A percentile compares a stretch with the other conserved stretches of the same genome.
These are phyloP conservation scores for Lentinula edodes DNA, from an alignment of 768 basidiomycete genomes.

Conservation along the genomic window DNA sequence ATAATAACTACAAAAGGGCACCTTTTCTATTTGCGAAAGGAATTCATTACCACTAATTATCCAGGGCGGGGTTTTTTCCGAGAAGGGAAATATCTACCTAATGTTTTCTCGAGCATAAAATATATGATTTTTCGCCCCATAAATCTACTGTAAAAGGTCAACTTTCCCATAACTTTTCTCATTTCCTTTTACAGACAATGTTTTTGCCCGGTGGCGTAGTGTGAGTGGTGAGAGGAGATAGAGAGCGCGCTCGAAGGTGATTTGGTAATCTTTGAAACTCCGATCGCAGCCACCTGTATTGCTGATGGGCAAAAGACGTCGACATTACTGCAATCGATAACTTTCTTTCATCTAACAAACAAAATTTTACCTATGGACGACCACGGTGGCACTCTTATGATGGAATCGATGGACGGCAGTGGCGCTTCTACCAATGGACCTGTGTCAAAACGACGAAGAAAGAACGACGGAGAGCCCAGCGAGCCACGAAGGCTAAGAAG, in stretches of 20 bases:
- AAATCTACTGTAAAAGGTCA: too few relatives aligned
- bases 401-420: conserved; percentile 53
- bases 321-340: neutral
- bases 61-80: too few relatives aligned
- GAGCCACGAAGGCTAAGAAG: conserved; percentile 80
- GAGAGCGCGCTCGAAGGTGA: neutral
- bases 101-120: too few relatives aligned
- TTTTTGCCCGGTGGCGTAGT: neutral
- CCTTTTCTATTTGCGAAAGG: too few relatives aligned
- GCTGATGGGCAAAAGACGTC: neutral
- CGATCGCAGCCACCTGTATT: neutral
- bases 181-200: too few relatives aligned
- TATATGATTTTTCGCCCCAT: too few relatives aligned
- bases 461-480: conserved; percentile 48
- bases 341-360: neutral
- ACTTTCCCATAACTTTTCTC: too few relatives aligned
- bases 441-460: conserved; percentile 51
- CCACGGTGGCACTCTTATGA: conserved; percentile 38
- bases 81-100: too few relatives aligned
- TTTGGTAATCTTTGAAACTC: neutral
- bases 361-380: neutral
- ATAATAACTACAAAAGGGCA: too few relatives aligned
- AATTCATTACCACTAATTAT: too few relatives aligned
- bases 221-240: neutral
- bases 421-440: conserved; percentile 40